phyloP scores from a whole-genome alignment of 2,329 filamentous ascomycete species.

The Cladosporium phlei region DNA sequence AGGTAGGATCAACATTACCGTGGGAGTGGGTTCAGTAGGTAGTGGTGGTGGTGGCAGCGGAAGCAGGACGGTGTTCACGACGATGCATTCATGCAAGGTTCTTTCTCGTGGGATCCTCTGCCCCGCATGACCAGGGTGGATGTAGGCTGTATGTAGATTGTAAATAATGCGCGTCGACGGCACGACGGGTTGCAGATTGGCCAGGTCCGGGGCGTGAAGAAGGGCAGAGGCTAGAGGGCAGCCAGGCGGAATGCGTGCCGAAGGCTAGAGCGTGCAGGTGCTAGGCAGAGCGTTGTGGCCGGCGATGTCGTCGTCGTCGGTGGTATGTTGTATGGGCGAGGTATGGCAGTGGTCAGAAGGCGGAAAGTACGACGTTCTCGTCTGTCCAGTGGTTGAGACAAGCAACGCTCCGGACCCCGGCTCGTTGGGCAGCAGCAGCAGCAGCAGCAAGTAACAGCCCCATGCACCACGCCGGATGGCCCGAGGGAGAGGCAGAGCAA shows the following conservation, averaged over 20 bases:
- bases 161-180: constrained; percentile 1
- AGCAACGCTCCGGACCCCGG: too few relatives aligned
- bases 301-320: too few relatives aligned
- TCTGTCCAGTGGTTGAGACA: too few relatives aligned
- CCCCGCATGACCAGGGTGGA: constrained; percentile 9
- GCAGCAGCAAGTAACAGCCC: neutral
- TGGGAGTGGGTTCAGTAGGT: neutral
- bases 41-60: neutral
- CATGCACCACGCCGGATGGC: neutral
- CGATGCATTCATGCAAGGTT: constrained; percentile 11
- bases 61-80: too few relatives aligned
- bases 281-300: too few relatives aligned
- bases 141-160: too few relatives aligned
- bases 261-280: too few relatives aligned
- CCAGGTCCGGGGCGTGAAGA: constrained; percentile 4
- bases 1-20: constrained; percentile 9
- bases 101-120: constrained; percentile 7
- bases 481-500: neutral
- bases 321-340: too few relatives aligned
- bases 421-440: constrained; percentile 11
- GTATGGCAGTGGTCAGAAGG: neutral
- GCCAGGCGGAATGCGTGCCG: too few relatives aligned
- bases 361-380: too few relatives aligned
- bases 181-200: constrained; percentile 2
- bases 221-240: neutral